These are phyloP conservation scores for Colletotrichum tamarilloi DNA, from an alignment of 2,329 filamentous ascomycete species.

Conservation along the genomic window DNA sequence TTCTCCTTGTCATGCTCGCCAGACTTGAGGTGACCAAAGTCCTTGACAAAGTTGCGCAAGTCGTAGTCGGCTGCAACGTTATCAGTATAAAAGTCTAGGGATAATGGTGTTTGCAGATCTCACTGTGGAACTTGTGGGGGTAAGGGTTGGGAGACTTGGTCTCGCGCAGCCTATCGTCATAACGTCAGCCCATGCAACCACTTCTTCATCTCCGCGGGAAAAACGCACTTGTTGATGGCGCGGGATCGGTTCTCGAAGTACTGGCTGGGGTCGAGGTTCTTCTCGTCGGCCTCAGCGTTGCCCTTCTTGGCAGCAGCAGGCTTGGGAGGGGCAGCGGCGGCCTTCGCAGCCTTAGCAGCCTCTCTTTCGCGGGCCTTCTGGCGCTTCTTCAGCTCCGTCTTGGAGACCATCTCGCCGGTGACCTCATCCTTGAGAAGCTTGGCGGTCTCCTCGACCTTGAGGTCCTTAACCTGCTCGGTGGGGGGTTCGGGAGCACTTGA, in stretches of 20 bases:
- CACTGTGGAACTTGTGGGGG: conserved; percentile 75
- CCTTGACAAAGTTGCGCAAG: conserved; percentile 80
- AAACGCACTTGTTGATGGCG: conserved; percentile 71
- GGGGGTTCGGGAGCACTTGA: conserved; percentile 50
- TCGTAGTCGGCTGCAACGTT: conserved; percentile 81
- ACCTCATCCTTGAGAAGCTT: conserved; percentile 87
- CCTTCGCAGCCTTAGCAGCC: conserved; percentile 89
- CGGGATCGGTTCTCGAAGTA: conserved; percentile 97
- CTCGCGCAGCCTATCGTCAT: conserved; percentile 64
- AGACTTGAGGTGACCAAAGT: conserved; percentile 86
- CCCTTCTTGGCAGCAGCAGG: conserved; percentile 76
- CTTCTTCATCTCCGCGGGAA: too few relatives aligned
- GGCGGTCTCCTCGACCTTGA: conserved; percentile 46
- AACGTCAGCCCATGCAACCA: conserved; percentile 66
- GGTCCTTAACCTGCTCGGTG: conserved; percentile 57
- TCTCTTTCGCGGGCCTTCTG: conserved; percentile 91
- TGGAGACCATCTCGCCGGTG: conserved; percentile 88
- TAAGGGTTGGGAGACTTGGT: conserved; percentile 85
- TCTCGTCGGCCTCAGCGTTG: conserved; percentile 74
- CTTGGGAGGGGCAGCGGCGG: conserved; percentile 72
- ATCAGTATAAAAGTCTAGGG: conserved; percentile 33
- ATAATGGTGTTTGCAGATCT: neutral
- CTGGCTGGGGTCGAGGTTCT: conserved; percentile 68
- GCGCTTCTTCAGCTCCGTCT: conserved; percentile 93
- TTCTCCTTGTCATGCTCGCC: conserved; percentile 84